Percentiles rank a stretch among this genome's conserved stretches.
These are phyloP conservation scores for Pharus latifolius DNA, from an alignment of 176 grass and related monocot species.

Conservation along the genomic window DNA sequence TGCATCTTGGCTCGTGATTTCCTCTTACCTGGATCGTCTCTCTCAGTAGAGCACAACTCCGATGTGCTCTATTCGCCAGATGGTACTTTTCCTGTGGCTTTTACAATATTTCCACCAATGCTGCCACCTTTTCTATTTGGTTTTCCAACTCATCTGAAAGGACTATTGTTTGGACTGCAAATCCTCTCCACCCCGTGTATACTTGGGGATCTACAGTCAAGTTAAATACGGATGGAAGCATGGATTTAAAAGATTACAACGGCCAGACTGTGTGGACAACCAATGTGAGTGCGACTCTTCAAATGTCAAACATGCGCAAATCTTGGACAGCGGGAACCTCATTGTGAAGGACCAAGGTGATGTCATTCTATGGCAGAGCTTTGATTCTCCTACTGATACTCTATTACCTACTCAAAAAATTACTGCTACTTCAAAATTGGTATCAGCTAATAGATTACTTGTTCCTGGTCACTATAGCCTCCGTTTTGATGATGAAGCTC, in stretches of 20 bases:
- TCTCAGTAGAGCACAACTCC: background rate
- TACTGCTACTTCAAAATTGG: background rate
- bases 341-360: background rate
- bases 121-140: conserved; percentile 4
- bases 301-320: background rate
- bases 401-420: conserved; percentile 4
- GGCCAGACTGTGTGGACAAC: conserved; percentile 6
- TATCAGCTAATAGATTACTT: conserved; percentile 7
- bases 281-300: conserved; percentile 5
- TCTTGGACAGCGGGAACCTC: background rate
- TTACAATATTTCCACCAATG: background rate
- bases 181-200: background rate
- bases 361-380: conserved; percentile 6
- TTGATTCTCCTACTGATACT: conserved; percentile 17
- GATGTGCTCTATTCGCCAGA: background rate
- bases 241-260: conserved; percentile 14
- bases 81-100: conserved; percentile 4
- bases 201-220: conserved; percentile 2
- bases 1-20: background rate
- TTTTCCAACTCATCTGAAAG: background rate
- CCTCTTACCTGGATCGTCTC: conserved; percentile 11
- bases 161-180: background rate
- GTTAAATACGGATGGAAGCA: background rate
- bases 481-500: conserved; percentile 23
- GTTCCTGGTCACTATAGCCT: conserved; percentile 29